Evolutionary conservation across 2,329 filamentous ascomycete genomes (phyloP).

Genomic region (Trichoderma sp.): DNA sequence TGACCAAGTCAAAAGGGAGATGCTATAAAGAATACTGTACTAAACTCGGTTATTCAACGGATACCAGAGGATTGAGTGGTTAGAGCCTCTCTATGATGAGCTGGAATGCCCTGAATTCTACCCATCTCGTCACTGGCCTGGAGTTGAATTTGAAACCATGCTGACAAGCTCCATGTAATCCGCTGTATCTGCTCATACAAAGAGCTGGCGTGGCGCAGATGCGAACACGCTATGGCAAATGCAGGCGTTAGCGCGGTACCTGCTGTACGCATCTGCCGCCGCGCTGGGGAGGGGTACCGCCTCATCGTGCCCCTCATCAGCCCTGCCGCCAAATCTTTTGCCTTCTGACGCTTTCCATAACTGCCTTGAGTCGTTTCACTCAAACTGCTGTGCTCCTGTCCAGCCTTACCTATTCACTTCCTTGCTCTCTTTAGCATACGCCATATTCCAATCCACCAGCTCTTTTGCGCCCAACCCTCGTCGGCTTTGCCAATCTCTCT

Average conservation of each 20-base stretch:
- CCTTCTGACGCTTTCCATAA: conserved; percentile 45
- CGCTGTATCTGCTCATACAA: not conserved
- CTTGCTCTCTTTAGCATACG: not conserved
- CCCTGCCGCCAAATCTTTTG: conserved; percentile 35
- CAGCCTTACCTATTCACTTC: conserved; percentile 12
- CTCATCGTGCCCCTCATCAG: conserved; percentile 27
- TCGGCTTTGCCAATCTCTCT: not conserved
- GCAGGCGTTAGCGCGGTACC: conserved; percentile 21
- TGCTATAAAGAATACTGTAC: not conserved
- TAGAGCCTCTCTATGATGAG: accelerated
- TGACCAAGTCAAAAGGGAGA: not conserved
- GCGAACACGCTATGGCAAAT: not conserved
- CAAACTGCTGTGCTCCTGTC: not conserved
- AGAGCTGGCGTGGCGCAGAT: not conserved
- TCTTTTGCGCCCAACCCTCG: not conserved
- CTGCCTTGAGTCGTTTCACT: conserved; percentile 11
- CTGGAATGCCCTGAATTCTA: not conserved
- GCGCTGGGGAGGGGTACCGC: conserved; percentile 23
- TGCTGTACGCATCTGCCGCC: conserved; percentile 7
- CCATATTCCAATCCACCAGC: not conserved
- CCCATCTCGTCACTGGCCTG: not conserved
- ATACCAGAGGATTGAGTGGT: not conserved
- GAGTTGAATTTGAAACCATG: not conserved
- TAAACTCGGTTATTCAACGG: not conserved
- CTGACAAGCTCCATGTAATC: not conserved